phyloP scores from a whole-genome alignment of 192 early-diverging fungal genomes.

The Entophlyctis helioformis region DNA sequence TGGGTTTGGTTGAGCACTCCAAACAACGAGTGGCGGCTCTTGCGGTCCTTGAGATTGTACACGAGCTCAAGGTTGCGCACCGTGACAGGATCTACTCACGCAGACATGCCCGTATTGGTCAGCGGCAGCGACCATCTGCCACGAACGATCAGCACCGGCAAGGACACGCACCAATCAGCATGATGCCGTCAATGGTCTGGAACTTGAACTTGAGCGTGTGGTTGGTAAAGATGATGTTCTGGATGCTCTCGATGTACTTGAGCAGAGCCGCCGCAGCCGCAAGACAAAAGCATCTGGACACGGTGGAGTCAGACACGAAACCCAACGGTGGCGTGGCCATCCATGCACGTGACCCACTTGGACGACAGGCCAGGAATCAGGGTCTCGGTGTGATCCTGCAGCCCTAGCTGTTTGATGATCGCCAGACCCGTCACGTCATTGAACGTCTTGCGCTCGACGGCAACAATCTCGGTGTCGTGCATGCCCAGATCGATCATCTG shows the following conservation, averaged over 20 bases:
- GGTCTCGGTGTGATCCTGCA: conserved; percentile 30
- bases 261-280: conserved; percentile 39
- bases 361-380: conserved; percentile 28
- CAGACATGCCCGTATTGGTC: conserved; percentile 1
- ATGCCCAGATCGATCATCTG: conserved; percentile 28
- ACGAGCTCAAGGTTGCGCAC: conserved; percentile 52
- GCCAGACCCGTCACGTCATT: conserved; percentile 23
- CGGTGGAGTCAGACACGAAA: conserved; percentile 30
- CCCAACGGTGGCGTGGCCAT: no score
- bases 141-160: neutral
- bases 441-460: conserved; percentile 45
- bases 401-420: conserved; percentile 22
- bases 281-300: conserved; percentile 42
- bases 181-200: conserved; percentile 33
- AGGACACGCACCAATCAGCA: conserved; percentile 23
- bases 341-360: no score
- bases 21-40: conserved; percentile 39
- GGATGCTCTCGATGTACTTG: conserved; percentile 36
- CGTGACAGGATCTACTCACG: conserved; percentile 36
- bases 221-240: conserved; percentile 34
- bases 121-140: neutral
- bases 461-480: conserved; percentile 26
- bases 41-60: conserved; percentile 27
- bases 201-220: conserved; percentile 47
- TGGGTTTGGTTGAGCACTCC: conserved; percentile 46